Evolutionary conservation across 1,139 yeast species (phyloP).

Genomic region (Candida mesenterica): DNA sequence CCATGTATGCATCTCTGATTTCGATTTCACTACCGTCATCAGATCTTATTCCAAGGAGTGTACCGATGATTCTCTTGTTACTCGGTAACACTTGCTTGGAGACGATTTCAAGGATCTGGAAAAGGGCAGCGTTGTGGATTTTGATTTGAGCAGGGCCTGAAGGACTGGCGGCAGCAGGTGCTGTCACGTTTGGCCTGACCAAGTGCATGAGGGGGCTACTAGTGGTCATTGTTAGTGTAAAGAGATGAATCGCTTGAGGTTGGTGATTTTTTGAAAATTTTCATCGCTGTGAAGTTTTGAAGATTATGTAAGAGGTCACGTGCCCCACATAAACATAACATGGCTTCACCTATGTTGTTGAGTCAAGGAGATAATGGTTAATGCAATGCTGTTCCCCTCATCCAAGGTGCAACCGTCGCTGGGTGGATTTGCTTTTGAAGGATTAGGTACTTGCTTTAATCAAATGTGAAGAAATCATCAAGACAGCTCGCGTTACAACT

Average conservation of each 20-base stretch:
- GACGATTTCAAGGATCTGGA: conserved; percentile 59
- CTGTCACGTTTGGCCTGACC: conserved; percentile 58
- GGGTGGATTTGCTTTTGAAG: too few species aligned
- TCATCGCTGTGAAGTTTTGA: neutral
- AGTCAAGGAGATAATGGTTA: too few species aligned
- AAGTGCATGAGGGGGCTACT: conserved; percentile 47
- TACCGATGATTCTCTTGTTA: conserved; percentile 72
- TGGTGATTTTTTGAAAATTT: neutral
- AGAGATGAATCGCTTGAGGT: neutral
- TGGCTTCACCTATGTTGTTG: too few species aligned
- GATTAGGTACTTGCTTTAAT: too few species aligned
- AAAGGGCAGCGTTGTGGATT: conserved; percentile 68
- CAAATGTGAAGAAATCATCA: too few species aligned
- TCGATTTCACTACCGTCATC: conserved; percentile 84
- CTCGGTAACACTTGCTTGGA: conserved; percentile 43
- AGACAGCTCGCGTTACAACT: too few species aligned
- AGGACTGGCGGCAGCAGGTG: conserved; percentile 51
- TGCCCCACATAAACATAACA: too few species aligned
- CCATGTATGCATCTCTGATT: conserved; percentile 75
- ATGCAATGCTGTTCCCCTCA: too few species aligned
- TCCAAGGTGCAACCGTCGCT: too few species aligned
- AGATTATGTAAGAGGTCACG: too few species aligned
- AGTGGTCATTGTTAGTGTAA: conserved; percentile 6
- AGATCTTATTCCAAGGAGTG: conserved; percentile 76
- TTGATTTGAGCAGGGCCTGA: conserved; percentile 50